phyloP scores from a whole-genome alignment of 176 grass and related monocot genomes.

The Tuctoria greenei region DNA sequence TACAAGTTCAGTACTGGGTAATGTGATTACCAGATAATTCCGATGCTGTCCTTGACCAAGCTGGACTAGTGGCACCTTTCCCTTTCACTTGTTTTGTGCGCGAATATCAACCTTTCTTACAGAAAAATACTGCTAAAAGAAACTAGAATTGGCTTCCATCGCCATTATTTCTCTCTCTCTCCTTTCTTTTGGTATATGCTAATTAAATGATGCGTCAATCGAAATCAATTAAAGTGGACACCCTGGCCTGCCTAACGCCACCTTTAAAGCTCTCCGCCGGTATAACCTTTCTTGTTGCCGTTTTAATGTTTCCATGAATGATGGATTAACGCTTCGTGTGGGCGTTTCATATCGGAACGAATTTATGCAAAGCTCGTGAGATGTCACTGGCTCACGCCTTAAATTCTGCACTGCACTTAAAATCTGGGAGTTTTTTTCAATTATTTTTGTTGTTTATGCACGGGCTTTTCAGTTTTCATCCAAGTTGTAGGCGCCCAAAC shows the following conservation, averaged over 20 bases:
- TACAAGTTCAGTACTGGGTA: not conserved
- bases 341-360: conserved; percentile 18
- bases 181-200: not conserved
- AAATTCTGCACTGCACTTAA: conserved; percentile 20
- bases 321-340: conserved; percentile 29
- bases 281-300: conserved; percentile 13
- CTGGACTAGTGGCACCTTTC: not conserved
- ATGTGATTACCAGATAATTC: not conserved
- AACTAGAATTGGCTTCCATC: not conserved
- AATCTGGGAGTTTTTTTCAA: not conserved
- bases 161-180: not conserved
- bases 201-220: not conserved
- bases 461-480: conserved; percentile 5
- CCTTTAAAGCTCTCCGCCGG: conserved; percentile 16
- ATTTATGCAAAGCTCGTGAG: conserved; percentile 32
- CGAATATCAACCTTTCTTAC: not conserved
- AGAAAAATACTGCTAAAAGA: not conserved
- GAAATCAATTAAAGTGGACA: conserved; percentile 25
- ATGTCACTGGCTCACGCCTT: conserved; percentile 1
- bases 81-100: not conserved
- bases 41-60: not conserved
- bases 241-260: not conserved
- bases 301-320: conserved; percentile 18
- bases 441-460: not conserved
- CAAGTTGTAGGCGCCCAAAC: not conserved